These are phyloP conservation scores for Solanum gracilifrons DNA, from an alignment of 257 asterid genomes.

Conservation along the genomic window DNA sequence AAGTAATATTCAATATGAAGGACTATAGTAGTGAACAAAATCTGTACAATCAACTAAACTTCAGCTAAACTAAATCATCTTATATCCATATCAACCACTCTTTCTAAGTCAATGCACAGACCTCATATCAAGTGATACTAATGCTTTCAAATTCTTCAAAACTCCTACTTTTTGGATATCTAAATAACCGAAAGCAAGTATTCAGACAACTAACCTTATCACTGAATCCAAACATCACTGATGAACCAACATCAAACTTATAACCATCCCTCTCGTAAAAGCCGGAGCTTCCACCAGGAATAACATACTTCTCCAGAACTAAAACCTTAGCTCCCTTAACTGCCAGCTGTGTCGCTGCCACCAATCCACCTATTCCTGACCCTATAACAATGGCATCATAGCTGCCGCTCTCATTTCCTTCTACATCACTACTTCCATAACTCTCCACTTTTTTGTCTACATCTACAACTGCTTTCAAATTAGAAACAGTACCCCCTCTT, in stretches of 20 bases:
- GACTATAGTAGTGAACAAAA: background rate
- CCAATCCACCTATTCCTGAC: conserved; percentile 93
- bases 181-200: background rate
- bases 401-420: conserved; percentile 11
- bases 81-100: background rate
- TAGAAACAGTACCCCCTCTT: conserved; percentile 12
- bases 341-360: conserved; percentile 91
- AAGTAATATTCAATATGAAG: background rate
- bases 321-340: conserved; percentile 89
- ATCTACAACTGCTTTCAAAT: conserved; percentile 37
- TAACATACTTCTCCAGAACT: conserved; percentile 87
- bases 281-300: conserved; percentile 98
- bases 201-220: conserved; percentile 64
- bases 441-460: conserved; percentile 26
- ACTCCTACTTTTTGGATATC: background rate
- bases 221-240: conserved; percentile 98
- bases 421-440: conserved; percentile 7
- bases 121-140: background rate
- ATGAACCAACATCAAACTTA: conserved; percentile 92
- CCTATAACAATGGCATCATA: conserved; percentile 90
- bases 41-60: background rate
- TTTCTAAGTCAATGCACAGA: background rate
- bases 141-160: background rate
- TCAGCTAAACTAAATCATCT: background rate
- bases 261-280: conserved; percentile 80